phyloP scores from a whole-genome alignment of 257 asterid genomes.

The Vinca minor region DNA sequence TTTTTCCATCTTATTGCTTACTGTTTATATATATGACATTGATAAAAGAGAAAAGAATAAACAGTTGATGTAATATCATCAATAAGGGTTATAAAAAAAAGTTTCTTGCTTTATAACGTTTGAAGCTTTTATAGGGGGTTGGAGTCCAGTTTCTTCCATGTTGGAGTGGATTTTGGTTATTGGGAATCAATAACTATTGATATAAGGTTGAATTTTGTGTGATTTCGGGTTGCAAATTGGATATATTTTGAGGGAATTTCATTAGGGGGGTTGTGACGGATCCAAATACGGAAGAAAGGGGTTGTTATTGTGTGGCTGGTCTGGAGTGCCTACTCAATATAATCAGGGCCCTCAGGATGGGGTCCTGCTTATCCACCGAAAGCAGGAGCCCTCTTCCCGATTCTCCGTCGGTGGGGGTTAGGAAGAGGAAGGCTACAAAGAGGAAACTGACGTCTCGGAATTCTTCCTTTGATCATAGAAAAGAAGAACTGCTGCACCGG shows the following conservation, averaged over 20 bases:
- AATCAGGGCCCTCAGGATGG: slow-evolving; percentile 93
- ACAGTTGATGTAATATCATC: slow-evolving; percentile 5
- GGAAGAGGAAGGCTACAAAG: slow-evolving; percentile 36
- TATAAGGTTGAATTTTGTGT: slow-evolving; percentile 18
- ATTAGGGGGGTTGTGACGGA: slow-evolving; percentile 45
- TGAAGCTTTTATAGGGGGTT: slow-evolving; percentile 9
- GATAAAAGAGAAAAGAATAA: slow-evolving; percentile 5
- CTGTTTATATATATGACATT: slow-evolving; percentile 11
- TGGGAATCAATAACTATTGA: slow-evolving; percentile 7
- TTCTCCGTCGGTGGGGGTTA: slow-evolving; percentile 42
- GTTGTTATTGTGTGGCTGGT: slow-evolving; percentile 55
- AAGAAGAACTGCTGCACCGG: slow-evolving; percentile 62
- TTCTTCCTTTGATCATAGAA: slow-evolving; percentile 54
- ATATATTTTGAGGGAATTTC: slow-evolving; percentile 17
- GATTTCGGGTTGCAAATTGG: slow-evolving; percentile 14
- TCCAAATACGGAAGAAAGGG: slow-evolving; percentile 45
- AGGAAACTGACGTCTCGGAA: slow-evolving; percentile 46
- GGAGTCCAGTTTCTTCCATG: slow-evolving; percentile 4
- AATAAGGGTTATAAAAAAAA: background rate
- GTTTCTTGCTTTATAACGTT: background rate
- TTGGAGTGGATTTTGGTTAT: slow-evolving; percentile 7
- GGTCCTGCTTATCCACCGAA: slow-evolving; percentile 88
- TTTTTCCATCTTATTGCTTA: too few species aligned
- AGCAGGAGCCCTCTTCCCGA: slow-evolving; percentile 78
- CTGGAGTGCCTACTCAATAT: slow-evolving; percentile 85